A percentile compares a stretch with the other conserved stretches of the same genome.
These are phyloP conservation scores for Hypsizygus marmoreus DNA, from an alignment of 768 basidiomycete species.

Conservation along the genomic window DNA sequence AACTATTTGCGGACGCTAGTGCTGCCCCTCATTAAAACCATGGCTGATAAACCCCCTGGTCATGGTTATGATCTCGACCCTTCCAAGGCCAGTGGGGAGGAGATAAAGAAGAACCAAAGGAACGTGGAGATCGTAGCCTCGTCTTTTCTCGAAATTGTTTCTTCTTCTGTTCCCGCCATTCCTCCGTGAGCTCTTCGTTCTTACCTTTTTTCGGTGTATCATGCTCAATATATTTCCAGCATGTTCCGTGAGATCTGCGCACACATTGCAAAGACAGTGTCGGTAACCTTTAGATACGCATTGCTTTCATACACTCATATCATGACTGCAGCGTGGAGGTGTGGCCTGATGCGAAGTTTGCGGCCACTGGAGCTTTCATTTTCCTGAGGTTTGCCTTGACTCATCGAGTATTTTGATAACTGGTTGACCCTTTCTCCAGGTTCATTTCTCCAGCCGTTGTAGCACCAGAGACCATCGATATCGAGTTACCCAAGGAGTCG, in stretches of 20 bases:
- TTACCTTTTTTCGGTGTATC: not conserved
- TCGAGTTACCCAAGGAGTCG: conserved; percentile 72
- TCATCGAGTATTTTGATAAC: not conserved
- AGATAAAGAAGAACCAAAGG: conserved; percentile 64
- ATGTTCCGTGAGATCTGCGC: conserved; percentile 87
- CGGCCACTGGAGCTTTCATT: conserved; percentile 87
- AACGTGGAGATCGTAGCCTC: conserved; percentile 75
- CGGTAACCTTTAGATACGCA: conserved; percentile 29
- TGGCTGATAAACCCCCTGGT: conserved; percentile 71
- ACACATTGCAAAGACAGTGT: conserved; percentile 81
- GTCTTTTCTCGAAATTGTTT: conserved; percentile 74
- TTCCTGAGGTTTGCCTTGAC: conserved; percentile 65
- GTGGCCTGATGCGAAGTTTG: conserved; percentile 81
- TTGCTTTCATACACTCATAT: conserved; percentile 3
- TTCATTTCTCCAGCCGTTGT: conserved; percentile 94
- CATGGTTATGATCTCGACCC: conserved; percentile 83
- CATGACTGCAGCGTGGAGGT: conserved; percentile 48
- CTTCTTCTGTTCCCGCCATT: conserved; percentile 65
- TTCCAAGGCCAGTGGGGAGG: conserved; percentile 54
- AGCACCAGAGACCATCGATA: conserved; percentile 80
- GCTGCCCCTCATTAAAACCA: conserved; percentile 72
- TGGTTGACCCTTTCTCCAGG: conserved; percentile 36
- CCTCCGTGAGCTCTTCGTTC: conserved; percentile 61
- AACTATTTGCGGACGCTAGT: conserved; percentile 84
- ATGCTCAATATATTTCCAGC: conserved; percentile 38